Evolutionary conservation across 805 yeast genomes (phyloP), one percentile per base, ranked within the genome.

Genomic region (Monosporozyma servazzii): DNA sequence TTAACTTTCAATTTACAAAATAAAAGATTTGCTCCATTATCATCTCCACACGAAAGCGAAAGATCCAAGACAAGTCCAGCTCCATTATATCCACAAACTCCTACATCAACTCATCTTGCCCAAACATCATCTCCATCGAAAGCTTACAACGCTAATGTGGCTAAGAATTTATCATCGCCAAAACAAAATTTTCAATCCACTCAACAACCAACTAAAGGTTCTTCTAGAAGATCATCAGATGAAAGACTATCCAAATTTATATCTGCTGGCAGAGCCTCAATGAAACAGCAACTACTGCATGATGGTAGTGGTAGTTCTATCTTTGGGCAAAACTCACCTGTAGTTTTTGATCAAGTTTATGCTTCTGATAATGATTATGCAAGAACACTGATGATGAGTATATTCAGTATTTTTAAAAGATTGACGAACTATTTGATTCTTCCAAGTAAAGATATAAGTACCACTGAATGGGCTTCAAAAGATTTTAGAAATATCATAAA

Each of bases 141-240:
- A 21, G 29, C 44, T 15, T 36, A 51, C 17, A 48, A 27, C 13
- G 25, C 30, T 9, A 46, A 39, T 37, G 39, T 33, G 25, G 11
- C 56, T 15, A 54, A 52, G 31, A 52, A 39, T 29, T 49, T 50
- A 27, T 50, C 53, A 25, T 60, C 62, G 7, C 56, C 60, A 45
- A 56, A 49, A 37, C 55, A 58, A 20, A 46, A 41, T 21, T 20
- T 21, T 13, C 44, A 41, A 21, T 21, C 44, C 11, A 21, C 44
- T 11, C 21, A 41, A 15, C 30, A 31, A 21, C n/a, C 51, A 5
- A 54, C 56, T 17, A 37, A n/a, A 27, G 36, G 29, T 13, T 21
- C 39, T 30, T 54, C 61, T 29, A 53, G 63, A 52, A 54, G 63
- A 47, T 42, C 55, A 37, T 60, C 63, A n/a, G 62, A 58, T 47